phyloP scores from a whole-genome alignment of 306 rosid genomes.

The Benincasa hispida region DNA sequence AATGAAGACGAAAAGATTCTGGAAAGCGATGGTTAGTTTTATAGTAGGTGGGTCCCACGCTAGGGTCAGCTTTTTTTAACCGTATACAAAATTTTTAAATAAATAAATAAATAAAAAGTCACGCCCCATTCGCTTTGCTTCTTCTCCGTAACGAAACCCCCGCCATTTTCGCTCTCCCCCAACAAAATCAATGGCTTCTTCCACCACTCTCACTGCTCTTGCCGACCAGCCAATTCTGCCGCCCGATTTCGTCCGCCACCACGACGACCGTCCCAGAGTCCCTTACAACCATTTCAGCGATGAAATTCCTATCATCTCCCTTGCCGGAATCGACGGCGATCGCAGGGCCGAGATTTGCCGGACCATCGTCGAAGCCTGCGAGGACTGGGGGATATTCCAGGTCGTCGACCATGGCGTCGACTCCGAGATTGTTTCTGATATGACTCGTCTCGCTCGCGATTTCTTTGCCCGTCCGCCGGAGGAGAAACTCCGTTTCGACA shows the following conservation, averaged over 20 bases:
- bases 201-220: neutral
- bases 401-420: slow-evolving; percentile 75
- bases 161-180: neutral
- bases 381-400: slow-evolving; percentile 86
- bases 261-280: slow-evolving; percentile 77
- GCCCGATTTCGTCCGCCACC: slow-evolving; percentile 47
- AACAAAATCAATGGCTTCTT: neutral
- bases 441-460: slow-evolving; percentile 46
- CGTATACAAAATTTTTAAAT: too few relatives aligned
- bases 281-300: slow-evolving; percentile 66
- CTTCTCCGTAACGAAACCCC: too few relatives aligned
- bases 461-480: slow-evolving; percentile 70
- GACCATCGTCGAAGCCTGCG: slow-evolving; percentile 68
- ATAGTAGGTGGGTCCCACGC: neutral
- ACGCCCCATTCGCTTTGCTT: too few relatives aligned
- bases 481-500: slow-evolving; percentile 76
- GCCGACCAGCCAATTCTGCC: neutral
- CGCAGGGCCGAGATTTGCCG: slow-evolving; percentile 35
- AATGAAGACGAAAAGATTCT: too few relatives aligned
- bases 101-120: too few relatives aligned
- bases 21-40: too few relatives aligned
- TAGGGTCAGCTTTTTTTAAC: too few relatives aligned
- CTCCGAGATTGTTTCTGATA: slow-evolving; percentile 27
- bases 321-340: slow-evolving; percentile 53
- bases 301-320: slow-evolving; percentile 71